These are phyloP conservation scores for Litchi chinensis DNA, from an alignment of 345 rosid species.

Conservation along the genomic window DNA sequence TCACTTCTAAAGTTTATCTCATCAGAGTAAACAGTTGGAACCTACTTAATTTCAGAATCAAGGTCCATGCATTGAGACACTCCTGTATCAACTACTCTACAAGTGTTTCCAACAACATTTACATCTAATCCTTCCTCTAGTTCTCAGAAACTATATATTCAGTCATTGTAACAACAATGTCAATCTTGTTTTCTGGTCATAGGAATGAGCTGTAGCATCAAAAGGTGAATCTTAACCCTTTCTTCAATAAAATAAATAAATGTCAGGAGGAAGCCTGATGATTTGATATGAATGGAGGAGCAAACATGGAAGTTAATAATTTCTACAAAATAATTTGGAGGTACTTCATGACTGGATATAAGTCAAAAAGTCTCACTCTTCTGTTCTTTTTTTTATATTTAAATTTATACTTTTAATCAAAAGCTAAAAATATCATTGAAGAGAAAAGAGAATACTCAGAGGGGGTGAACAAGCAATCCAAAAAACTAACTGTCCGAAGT, in stretches of 20 bases:
- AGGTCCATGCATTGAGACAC: not conserved
- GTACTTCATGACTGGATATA: no score
- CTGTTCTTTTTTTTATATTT: no score
- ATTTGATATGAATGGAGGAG: no score
- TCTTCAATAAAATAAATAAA: no score
- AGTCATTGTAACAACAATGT: not conserved
- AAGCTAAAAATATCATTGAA: no score
- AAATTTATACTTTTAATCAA: no score
- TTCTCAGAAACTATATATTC: not conserved
- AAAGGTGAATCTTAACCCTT: no score
- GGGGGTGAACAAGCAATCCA: not conserved
- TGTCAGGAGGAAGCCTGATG: no score
- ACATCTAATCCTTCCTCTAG: not conserved
- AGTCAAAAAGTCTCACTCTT: not conserved
- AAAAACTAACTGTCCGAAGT: not conserved
- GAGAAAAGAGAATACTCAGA: not conserved
- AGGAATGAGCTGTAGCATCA: no score
- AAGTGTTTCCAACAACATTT: not conserved
- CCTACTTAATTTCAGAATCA: not conserved
- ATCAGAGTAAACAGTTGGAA: not conserved
- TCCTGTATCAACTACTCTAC: not conserved
- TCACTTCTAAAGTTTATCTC: not conserved
- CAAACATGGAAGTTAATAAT: no score
- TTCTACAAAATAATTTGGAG: no score
- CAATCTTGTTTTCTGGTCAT: not conserved